Evolutionary conservation across 2,329 filamentous ascomycete species (phyloP), one percentile per base, ranked within the genome.

Genomic region (Claviceps sp.): DNA sequence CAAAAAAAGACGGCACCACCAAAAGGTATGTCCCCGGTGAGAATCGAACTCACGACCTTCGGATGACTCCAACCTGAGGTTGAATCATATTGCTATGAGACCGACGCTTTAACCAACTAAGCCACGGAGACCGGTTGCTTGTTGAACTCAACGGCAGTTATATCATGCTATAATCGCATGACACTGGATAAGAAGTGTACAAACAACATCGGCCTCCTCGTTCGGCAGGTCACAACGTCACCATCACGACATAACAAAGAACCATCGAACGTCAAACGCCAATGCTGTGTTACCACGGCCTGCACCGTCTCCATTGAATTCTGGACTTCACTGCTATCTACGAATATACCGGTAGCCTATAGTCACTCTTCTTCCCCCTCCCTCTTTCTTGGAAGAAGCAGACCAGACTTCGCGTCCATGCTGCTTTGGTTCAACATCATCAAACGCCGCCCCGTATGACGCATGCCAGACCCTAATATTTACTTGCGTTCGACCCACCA

Each of bases 21-120:
- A 57, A 57, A 58, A 47, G 5, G 46, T 52, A 24, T 68, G 67
- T 70, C 67, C 68, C 67, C 61, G 62, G 68, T 63, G 65, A 73
- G 69, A 60, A 61, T 70, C 65, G 74, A 76, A 65, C 73, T 75
- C 69, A 65, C 67, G 69, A 69, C 67, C 69, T 71, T 70, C 69
- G 68, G 59, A 60, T 60, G n/a, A 46, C 56, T 48, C 56, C 54
- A 53, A 48, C 42, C 49, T 49, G 2, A 14, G 66, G 67, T 65
- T 56, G 52, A 47, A 53, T 58, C 53, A 56, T 41, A 48, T 1
- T 2, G 1, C 7, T 47, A 47, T 51, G 63, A 65, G 63, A 65
- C 63, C 63, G 63, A 66, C 64, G 64, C 64, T 64, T 62, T 66
- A 66, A 65, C 64, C 64, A 64, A 63, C 64, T 66, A 62, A 64